phyloP scores from a whole-genome alignment of 352 stramenopile genomes.

The Thraustotheca clavata region DNA sequence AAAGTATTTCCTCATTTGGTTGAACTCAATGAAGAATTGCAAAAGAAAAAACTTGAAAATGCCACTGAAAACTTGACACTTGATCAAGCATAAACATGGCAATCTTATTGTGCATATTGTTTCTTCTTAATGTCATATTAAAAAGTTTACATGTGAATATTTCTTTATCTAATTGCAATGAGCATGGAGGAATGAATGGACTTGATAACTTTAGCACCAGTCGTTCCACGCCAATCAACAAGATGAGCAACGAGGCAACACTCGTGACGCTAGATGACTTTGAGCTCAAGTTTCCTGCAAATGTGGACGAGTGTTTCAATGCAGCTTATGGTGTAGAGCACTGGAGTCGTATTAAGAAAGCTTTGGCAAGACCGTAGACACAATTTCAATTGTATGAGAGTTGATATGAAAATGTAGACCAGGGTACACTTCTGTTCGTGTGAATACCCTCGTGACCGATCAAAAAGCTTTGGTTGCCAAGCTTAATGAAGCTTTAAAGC shows the following conservation, averaged over 20 bases:
- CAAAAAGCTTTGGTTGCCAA: slow-evolving; percentile 43
- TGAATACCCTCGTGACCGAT: slow-evolving; percentile 61
- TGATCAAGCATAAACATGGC: neutral
- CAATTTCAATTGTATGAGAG: slow-evolving; percentile 7
- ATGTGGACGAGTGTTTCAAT: slow-evolving; percentile 55
- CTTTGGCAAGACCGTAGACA: slow-evolving; percentile 54
- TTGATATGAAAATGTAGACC: slow-evolving; percentile 27
- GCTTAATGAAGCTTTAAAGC: slow-evolving; percentile 34
- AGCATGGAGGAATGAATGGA: neutral
- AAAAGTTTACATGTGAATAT: neutral
- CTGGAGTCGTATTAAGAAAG: slow-evolving; percentile 66
- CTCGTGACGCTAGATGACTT: slow-evolving; percentile 40
- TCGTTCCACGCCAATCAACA: slow-evolving; percentile 18
- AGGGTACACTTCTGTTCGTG: slow-evolving; percentile 62
- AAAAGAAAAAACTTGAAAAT: no score
- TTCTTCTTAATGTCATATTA: neutral
- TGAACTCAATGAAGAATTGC: slow-evolving; percentile 51
- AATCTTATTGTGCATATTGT: neutral
- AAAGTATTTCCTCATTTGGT: slow-evolving; percentile 88
- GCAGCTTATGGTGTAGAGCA: slow-evolving; percentile 48
- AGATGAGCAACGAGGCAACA: neutral
- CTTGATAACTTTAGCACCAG: neutral
- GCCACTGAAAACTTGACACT: neutral
- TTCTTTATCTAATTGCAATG: neutral
- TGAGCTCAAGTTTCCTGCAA: slow-evolving; percentile 49